Conservation (phyloP, 148 eudicot genomes). For the Silene conica region DNA sequence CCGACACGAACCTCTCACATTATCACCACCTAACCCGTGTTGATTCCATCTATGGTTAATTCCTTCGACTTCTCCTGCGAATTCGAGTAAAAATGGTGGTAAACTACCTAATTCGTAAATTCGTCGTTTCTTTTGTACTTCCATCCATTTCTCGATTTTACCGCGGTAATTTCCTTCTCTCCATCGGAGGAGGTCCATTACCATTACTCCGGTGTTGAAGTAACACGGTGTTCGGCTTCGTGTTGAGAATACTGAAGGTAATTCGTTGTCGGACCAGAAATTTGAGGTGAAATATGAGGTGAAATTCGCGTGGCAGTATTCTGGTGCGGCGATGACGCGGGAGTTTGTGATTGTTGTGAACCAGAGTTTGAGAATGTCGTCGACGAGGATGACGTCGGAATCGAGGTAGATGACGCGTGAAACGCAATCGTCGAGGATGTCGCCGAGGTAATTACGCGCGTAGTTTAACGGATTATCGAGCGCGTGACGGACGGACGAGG, state of each 20-base stretch:
- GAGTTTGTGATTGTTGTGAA: conserved; percentile 14
- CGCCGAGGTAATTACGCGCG: conserved; percentile 75
- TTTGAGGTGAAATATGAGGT: conserved; percentile 19
- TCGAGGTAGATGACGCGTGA: conserved; percentile 67
- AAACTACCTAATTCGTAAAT: conserved; percentile 72
- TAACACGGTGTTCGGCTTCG: conserved; percentile 25
- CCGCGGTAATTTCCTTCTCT: conserved; percentile 44
- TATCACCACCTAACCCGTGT: conserved; percentile 78
- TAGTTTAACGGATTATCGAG: conserved; percentile 76
- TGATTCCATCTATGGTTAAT: conserved; percentile 39
- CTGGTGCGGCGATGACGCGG: conserved; percentile 60
- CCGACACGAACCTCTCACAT: conserved; percentile 66
- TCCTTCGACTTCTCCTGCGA: conserved; percentile 57
- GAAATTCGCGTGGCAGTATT: conserved; percentile 76
- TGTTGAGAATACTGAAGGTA: conserved; percentile 19
- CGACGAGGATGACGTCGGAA: conserved; percentile 66
- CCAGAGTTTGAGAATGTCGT: conserved; percentile 70
- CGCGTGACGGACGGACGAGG: conserved; percentile 58
- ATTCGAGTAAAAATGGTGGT: conserved; percentile 25
- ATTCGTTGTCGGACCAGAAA: no score
- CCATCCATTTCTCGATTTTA: conserved; percentile 72
- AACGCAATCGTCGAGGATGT: conserved; percentile 59
- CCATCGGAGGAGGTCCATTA: conserved; percentile 60
- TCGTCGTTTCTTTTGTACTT: conserved; percentile 54
- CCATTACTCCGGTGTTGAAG: conserved; percentile 54